Percentiles rank a stretch among this genome's conserved stretches.
Evolutionary conservation across 2,329 filamentous ascomycete species (phyloP).

Genomic region (Aspergillus sp.): DNA sequence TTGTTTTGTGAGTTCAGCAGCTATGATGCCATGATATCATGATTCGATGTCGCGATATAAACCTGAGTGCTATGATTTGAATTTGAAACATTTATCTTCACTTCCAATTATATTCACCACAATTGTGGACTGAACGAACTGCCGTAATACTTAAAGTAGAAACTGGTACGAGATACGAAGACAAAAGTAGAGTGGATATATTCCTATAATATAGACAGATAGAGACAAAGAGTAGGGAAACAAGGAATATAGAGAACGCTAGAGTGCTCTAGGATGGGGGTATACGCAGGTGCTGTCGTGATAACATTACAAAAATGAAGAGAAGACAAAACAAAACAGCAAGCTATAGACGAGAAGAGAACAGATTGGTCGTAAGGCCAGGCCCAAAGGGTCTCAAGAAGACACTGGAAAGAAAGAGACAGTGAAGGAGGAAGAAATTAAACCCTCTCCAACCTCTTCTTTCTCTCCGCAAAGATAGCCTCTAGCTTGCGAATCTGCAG

Average conservation of each 20-base stretch:
- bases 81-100: neutral
- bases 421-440: neutral
- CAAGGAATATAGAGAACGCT: neutral
- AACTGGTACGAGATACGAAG: neutral
- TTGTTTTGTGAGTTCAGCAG: slow-evolving; percentile 1
- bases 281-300: slow-evolving; percentile 11
- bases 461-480: slow-evolving; percentile 62
- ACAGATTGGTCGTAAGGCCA: neutral
- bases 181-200: neutral
- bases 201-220: neutral
- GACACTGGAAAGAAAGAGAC: neutral
- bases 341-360: neutral
- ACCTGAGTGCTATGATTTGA: slow-evolving; percentile 10
- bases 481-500: slow-evolving; percentile 63
- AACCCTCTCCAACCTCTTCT: slow-evolving; percentile 34
- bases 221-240: neutral
- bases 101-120: neutral
- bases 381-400: neutral
- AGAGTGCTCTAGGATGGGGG: slow-evolving; percentile 9
- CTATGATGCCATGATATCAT: slow-evolving; percentile 13
- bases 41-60: slow-evolving; percentile 9
- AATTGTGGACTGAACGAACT: neutral
- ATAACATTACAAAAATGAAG: slow-evolving; percentile 8
- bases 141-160: neutral
- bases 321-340: neutral